Base-by-base conservation (phyloP, 257 asterid genomes). In the Anisodus tanguticus region DNA sequence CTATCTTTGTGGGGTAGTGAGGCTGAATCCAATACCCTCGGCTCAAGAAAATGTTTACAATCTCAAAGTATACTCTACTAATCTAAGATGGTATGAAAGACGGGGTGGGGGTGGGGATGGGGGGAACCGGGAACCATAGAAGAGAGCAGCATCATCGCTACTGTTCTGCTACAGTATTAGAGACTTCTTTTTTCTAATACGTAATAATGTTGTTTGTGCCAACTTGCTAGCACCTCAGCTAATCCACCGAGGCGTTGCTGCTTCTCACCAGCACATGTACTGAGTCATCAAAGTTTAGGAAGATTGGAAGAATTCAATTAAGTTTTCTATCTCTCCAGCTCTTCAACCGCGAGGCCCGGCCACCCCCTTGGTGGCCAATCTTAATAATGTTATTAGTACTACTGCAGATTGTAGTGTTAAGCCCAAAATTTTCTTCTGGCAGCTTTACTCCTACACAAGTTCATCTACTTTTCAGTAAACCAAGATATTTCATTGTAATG, bases 71-170 rank as follows among this genome's bases (percentile, higher is more conserved):
- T 12, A 47, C 39, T 47, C 58, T 72, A 19, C 80, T 51, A 51
- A 76, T 51, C 63, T 76, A 31, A 76, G 81, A 76, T 76, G 63
- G 81, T 76, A 19, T 6, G 63, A 12, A 76, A 5, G 45, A 12
- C 9, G 11, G 43, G 47, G 72, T 6, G 22, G 10, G 4, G 19
- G 17, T 31, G 35, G 26, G 26, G 26, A 9, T 10, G 17, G 35
- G 35, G 35, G 35, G 35, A 31, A 31, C 35, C 35, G 3, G 3
- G 77, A 31, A 31, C 35, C 35, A 31, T 37, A 11, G 12, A 7
- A 37, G 53, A 68, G 77, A 66, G 13, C 53, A 16, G 41, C 47
- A 39, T 3, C 22, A 4, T 17, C 3, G 76, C 49, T 3, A 37
- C 76, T 8, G 51, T 68, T 68, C 9, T 8, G 6, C 76, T 37